Conservation (phyloP, 805 yeast species). For the Wickerhamomyces sydowiorum region DNA sequence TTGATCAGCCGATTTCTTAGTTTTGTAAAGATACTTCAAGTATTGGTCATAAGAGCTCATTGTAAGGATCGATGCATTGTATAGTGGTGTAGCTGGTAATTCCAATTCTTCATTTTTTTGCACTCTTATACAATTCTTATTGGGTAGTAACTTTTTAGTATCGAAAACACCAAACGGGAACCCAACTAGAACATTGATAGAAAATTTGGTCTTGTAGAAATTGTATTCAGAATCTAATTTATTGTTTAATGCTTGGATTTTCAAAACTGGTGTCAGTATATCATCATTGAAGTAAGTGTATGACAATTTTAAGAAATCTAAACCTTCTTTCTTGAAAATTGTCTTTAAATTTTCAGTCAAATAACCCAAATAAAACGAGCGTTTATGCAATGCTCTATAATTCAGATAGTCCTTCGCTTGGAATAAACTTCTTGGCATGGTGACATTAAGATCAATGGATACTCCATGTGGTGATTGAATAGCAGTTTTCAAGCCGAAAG, state of each 20-base stretch:
- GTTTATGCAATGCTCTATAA: slow-evolving; percentile 83
- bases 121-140: slow-evolving; percentile 76
- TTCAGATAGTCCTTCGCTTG: slow-evolving; percentile 87
- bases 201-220: slow-evolving; percentile 62
- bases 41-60: slow-evolving; percentile 65
- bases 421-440: slow-evolving; percentile 73
- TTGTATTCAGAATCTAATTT: slow-evolving; percentile 43
- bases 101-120: slow-evolving; percentile 29
- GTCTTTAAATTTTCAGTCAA: slow-evolving; percentile 60
- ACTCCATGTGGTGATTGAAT: slow-evolving; percentile 57
- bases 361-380: slow-evolving; percentile 81
- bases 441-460: slow-evolving; percentile 71
- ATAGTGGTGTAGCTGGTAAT: slow-evolving; percentile 76
- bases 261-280: slow-evolving; percentile 66
- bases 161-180: slow-evolving; percentile 71
- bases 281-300: slow-evolving; percentile 76
- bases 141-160: slow-evolving; percentile 68
- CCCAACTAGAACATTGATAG: slow-evolving; percentile 68
- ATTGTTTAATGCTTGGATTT: slow-evolving; percentile 49
- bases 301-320: slow-evolving; percentile 44
- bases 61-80: slow-evolving; percentile 75
- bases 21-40: slow-evolving; percentile 68
- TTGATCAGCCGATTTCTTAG: slow-evolving; percentile 70
- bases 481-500: slow-evolving; percentile 83
- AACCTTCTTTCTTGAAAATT: slow-evolving; percentile 44